phyloP scores from a whole-genome alignment of 371 early-diverging fungal genomes.

The Furculomyces boomerangus region DNA sequence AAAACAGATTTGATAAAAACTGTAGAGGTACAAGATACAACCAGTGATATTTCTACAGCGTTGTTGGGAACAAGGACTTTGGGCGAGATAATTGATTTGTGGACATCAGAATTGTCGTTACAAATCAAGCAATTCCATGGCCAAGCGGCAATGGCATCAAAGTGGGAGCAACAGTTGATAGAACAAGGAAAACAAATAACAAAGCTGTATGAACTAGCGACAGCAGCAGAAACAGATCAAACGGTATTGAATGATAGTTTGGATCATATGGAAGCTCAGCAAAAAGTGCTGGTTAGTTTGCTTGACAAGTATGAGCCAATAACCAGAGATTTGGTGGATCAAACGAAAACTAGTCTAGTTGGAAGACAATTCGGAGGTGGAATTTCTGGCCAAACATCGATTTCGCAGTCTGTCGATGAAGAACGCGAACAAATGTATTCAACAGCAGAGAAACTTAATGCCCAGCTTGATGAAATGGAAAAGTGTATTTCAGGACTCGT shows the following conservation, averaged over 20 bases:
- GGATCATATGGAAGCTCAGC: constrained; percentile 70
- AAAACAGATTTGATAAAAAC: constrained; percentile 4
- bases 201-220: constrained; percentile 45
- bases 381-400: neutral
- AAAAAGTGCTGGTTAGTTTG: constrained; percentile 53
- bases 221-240: constrained; percentile 51
- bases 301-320: constrained; percentile 57
- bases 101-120: constrained; percentile 62
- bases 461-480: constrained; percentile 70
- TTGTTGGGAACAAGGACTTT: constrained; percentile 63
- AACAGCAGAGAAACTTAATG: constrained; percentile 64
- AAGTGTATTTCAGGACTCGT: constrained; percentile 59
- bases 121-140: constrained; percentile 68
- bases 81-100: constrained; percentile 72
- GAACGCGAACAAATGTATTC: constrained; percentile 73
- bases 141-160: constrained; percentile 63
- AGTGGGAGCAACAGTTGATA: constrained; percentile 71
- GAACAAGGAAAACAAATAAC: constrained; percentile 70
- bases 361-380: neutral
- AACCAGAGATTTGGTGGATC: constrained; percentile 16
- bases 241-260: constrained; percentile 64
- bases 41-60: constrained; percentile 14
- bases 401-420: constrained; percentile 42
- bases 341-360: constrained; percentile 5
- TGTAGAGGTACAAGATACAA: neutral